These are phyloP conservation scores for Fraxinus quadrangulata DNA, from an alignment of 257 asterid species.

Conservation along the genomic window DNA sequence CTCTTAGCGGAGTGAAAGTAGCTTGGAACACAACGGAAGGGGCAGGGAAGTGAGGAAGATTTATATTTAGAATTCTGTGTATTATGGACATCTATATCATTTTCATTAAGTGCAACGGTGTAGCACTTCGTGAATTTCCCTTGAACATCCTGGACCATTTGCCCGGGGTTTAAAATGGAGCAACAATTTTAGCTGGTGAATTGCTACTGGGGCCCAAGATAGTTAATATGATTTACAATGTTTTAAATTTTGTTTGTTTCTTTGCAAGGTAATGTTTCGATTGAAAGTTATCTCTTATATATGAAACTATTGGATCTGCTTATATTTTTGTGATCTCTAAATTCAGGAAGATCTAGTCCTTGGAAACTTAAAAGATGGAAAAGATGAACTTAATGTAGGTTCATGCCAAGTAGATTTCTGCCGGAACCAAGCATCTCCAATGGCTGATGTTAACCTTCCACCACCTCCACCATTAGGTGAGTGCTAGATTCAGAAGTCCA, in stretches of 20 bases:
- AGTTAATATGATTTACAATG: neutral
- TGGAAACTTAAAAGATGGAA: constrained; percentile 29
- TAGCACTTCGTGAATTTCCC: neutral
- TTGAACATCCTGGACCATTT: neutral
- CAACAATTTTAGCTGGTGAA: neutral
- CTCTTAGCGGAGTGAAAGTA: neutral
- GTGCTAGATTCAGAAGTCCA: constrained; percentile 16
- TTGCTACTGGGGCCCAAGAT: neutral
- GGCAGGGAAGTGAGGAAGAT: neutral
- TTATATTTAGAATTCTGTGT: neutral
- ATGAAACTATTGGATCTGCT: constrained; percentile 15
- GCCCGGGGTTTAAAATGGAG: neutral
- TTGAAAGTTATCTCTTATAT: constrained; percentile 9
- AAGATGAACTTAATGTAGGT: constrained; percentile 25
- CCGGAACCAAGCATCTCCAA: constrained; percentile 27
- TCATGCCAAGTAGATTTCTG: constrained; percentile 27
- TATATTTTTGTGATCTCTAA: constrained; percentile 23
- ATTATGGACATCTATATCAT: neutral
- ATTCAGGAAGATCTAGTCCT: constrained; percentile 41
- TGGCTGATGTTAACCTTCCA: constrained; percentile 42
- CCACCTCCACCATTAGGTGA: constrained; percentile 56
- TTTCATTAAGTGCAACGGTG: neutral
- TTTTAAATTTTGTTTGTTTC: neutral
- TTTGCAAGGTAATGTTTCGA: neutral
- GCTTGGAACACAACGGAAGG: neutral